Conservation (phyloP, 257 asterid genomes). For the Cinchona pubescens region DNA sequence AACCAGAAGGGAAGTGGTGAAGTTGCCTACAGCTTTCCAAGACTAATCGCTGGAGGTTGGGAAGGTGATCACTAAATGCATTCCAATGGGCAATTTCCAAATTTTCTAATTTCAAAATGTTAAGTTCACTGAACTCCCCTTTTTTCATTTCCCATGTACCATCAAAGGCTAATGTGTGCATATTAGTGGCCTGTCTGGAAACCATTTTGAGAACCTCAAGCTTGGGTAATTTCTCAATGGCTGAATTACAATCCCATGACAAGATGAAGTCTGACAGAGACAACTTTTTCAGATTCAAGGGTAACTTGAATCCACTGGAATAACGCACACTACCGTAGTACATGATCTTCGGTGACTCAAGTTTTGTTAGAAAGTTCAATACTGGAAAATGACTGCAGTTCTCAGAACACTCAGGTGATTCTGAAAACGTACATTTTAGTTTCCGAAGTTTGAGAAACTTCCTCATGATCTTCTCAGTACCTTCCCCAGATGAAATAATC, state of each 20-base stretch:
- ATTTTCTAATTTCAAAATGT: background rate
- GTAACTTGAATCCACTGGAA: background rate
- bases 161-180: background rate
- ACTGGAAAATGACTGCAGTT: background rate
- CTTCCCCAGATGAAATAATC: background rate
- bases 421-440: background rate
- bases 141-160: constrained; percentile 2
- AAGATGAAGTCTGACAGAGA: constrained; percentile 7
- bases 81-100: background rate
- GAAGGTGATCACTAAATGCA: constrained; percentile 9
- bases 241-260: background rate
- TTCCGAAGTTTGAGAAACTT: constrained; percentile 2
- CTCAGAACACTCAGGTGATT: background rate
- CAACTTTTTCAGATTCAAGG: background rate
- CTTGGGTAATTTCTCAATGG: background rate
- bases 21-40: background rate
- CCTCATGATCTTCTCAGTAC: background rate
- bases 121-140: constrained; percentile 5
- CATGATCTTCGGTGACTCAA: constrained; percentile 12
- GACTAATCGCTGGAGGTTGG: background rate
- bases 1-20: background rate
- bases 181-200: too few relatives aligned
- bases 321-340: background rate
- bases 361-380: background rate
- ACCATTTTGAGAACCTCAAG: constrained; percentile 2